These are phyloP conservation scores for Tulasnella sp. DNA, from an alignment of 768 basidiomycete species.

Conservation along the genomic window DNA sequence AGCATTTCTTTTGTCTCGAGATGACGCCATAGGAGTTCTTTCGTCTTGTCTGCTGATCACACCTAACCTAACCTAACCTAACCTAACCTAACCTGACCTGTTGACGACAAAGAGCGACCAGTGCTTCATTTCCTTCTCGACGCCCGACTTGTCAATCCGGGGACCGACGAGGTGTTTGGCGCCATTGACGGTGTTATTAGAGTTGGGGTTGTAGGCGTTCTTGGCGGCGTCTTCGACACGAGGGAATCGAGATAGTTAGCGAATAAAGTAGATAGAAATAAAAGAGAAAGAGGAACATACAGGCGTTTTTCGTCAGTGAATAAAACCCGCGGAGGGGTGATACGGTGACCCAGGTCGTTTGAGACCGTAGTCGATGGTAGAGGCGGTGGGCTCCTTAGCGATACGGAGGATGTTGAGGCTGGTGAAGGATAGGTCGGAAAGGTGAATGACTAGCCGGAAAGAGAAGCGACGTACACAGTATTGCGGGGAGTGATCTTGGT, in stretches of 20 bases:
- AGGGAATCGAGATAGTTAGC: conserved; percentile 31
- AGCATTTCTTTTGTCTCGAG: too few relatives aligned
- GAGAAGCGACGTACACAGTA: too few relatives aligned
- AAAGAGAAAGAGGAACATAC: conserved; percentile 35
- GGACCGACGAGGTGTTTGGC: conserved; percentile 94
- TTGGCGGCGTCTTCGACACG: conserved; percentile 93
- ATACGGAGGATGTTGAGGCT: too few relatives aligned
- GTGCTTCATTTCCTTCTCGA: conserved; percentile 77
- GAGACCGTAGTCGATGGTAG: conserved; percentile 43
- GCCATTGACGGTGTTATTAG: conserved; percentile 91
- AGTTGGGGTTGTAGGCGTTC: conserved; percentile 90
- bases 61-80: too few relatives aligned
- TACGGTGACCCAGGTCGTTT: conserved; percentile 86
- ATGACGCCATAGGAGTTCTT: too few relatives aligned
- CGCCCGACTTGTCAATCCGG: conserved; percentile 73
- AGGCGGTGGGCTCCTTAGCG: too few relatives aligned
- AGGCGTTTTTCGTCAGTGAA: conserved; percentile 78
- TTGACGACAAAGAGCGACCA: conserved; percentile 84
- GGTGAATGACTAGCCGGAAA: too few relatives aligned
- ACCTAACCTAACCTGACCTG: conserved; percentile 68
- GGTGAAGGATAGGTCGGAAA: too few relatives aligned
- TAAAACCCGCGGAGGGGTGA: conserved; percentile 83
- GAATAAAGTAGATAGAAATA: conserved; percentile 33
- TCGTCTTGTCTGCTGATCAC: too few relatives aligned
- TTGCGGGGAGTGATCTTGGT: too few relatives aligned